Percentiles rank a stretch among this genome's conserved stretches.
Conservation (phyloP, 768 basidiomycete species). For the Glaciozyma antarctica region DNA sequence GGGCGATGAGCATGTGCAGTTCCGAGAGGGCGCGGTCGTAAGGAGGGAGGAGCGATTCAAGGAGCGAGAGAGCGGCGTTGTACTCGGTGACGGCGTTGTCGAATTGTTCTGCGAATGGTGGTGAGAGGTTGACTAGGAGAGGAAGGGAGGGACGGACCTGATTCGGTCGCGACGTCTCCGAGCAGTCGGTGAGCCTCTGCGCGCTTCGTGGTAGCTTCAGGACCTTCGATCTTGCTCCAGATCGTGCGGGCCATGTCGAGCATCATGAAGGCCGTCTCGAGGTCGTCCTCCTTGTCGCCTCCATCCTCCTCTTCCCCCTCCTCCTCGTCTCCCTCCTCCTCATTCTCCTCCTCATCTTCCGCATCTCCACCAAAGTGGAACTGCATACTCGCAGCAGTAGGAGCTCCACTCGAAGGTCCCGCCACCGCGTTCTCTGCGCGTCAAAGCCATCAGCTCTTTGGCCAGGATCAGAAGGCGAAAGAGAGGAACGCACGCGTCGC, state of each 20-base stretch:
- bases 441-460: too few species aligned
- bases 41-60: constrained; percentile 12
- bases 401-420: constrained; percentile 18
- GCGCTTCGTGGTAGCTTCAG: constrained; percentile 49
- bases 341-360: constrained; percentile 46
- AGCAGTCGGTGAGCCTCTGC: constrained; percentile 84
- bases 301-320: constrained; percentile 52
- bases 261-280: constrained; percentile 95
- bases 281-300: constrained; percentile 76
- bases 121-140: background rate
- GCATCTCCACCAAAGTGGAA: constrained; percentile 74
- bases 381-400: constrained; percentile 49
- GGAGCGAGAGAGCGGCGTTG: constrained; percentile 15
- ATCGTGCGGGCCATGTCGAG: constrained; percentile 87
- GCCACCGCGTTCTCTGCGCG: constrained; percentile 9
- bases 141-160: constrained; percentile 55
- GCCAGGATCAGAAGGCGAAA: too few species aligned
- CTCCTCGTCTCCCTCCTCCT: constrained; percentile 52
- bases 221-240: constrained; percentile 59
- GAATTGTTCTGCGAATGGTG: constrained; percentile 27
- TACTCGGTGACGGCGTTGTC: constrained; percentile 32
- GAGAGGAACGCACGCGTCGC: constrained; percentile 25
- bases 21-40: constrained; percentile 33
- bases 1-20: constrained; percentile 31
- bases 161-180: constrained; percentile 94